Conservation (phyloP, 2,329 filamentous ascomycete species). For the Botrytis aclada region DNA sequence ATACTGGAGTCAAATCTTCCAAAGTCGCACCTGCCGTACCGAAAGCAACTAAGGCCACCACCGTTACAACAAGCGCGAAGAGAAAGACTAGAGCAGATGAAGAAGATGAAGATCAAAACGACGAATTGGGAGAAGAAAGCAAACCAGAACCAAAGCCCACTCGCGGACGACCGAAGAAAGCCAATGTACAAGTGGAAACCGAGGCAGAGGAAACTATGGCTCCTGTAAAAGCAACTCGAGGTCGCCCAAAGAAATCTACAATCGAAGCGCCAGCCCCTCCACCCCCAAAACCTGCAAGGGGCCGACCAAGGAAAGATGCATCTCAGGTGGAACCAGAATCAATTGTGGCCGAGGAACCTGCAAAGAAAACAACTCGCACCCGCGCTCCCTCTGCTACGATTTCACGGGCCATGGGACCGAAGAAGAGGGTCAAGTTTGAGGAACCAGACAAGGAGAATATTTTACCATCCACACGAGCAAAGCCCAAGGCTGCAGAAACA, state of each 20-base stretch:
- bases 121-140: slow-evolving; percentile 9
- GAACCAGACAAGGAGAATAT: slow-evolving; percentile 62
- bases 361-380: slow-evolving; percentile 41
- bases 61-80: slow-evolving; percentile 41
- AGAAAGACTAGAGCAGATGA: slow-evolving; percentile 54
- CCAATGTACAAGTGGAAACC: slow-evolving; percentile 31
- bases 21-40: slow-evolving; percentile 50
- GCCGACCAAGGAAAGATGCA: slow-evolving; percentile 33
- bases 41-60: slow-evolving; percentile 40
- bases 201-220: slow-evolving; percentile 27
- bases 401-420: slow-evolving; percentile 47
- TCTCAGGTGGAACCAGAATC: slow-evolving; percentile 26
- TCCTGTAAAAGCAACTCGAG: slow-evolving; percentile 42
- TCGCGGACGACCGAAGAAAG: slow-evolving; percentile 50
- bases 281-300: slow-evolving; percentile 28
- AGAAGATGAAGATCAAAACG: slow-evolving; percentile 38
- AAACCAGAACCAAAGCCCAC: slow-evolving; percentile 40
- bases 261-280: slow-evolving; percentile 27
- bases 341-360: slow-evolving; percentile 38
- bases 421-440: slow-evolving; percentile 63
- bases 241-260: slow-evolving; percentile 44
- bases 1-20: slow-evolving; percentile 43
- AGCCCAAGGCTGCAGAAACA: slow-evolving; percentile 38
- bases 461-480: slow-evolving; percentile 43
- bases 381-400: slow-evolving; percentile 37